These are phyloP conservation scores for Penicillium aurantiogriseum DNA, from an alignment of 2,329 filamentous ascomycete genomes.

Conservation along the genomic window DNA sequence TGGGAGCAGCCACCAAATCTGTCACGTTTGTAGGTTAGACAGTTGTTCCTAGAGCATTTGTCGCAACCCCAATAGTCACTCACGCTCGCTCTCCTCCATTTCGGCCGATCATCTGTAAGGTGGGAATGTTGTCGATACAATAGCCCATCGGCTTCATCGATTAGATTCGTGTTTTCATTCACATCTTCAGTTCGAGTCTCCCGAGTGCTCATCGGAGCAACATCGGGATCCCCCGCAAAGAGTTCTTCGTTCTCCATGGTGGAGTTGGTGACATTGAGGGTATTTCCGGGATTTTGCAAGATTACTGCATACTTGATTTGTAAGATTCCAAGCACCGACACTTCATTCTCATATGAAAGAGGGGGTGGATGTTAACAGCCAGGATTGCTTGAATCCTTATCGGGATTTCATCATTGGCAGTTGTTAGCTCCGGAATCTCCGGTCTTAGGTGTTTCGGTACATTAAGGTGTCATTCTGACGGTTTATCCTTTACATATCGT, in stretches of 20 bases:
- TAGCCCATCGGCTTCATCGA: neutral
- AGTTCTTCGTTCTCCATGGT: slow-evolving; percentile 37
- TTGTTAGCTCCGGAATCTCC: slow-evolving; percentile 13
- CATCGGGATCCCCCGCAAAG: slow-evolving; percentile 33
- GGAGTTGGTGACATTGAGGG: neutral
- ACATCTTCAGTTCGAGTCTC: slow-evolving; percentile 5
- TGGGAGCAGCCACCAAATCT: slow-evolving; percentile 80
- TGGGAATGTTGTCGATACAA: neutral
- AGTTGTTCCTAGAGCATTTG: neutral
- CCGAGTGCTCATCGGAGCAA: slow-evolving; percentile 25
- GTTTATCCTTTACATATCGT: neutral
- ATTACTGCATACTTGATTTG: slow-evolving; percentile 4
- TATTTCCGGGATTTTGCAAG: neutral
- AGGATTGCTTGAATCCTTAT: slow-evolving; percentile 1
- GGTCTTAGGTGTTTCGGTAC: neutral
- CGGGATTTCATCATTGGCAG: slow-evolving; percentile 1
- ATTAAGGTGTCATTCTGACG: neutral
- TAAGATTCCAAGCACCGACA: neutral
- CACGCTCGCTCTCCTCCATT: slow-evolving; percentile 54
- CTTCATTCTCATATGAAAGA: neutral
- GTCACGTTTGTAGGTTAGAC: slow-evolving; percentile 9
- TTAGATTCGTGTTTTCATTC: slow-evolving; percentile 1
- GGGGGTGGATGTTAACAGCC: neutral
- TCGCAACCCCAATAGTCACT: slow-evolving; percentile 18
- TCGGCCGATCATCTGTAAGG: slow-evolving; percentile 28